These are phyloP conservation scores for Fomitopsis serialis DNA, from an alignment of 768 basidiomycete species.

Conservation along the genomic window DNA sequence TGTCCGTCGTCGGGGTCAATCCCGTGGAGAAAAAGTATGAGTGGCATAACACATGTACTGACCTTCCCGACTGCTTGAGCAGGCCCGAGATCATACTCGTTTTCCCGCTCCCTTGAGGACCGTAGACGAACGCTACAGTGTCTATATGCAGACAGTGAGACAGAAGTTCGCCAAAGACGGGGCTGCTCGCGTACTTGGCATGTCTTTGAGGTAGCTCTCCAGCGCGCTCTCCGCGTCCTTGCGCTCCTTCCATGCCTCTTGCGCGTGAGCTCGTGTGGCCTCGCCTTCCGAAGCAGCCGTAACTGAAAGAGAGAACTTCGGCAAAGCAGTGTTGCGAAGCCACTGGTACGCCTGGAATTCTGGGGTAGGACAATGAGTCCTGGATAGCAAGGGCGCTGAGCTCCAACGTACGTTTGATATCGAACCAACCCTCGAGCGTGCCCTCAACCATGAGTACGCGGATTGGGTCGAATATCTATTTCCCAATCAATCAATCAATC, in stretches of 20 bases:
- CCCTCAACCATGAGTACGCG: constrained; percentile 78
- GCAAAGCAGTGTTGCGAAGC: constrained; percentile 58
- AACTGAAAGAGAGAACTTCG: constrained; percentile 35
- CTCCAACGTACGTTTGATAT: constrained; percentile 54
- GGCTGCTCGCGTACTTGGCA: constrained; percentile 49
- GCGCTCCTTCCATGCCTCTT: constrained; percentile 80
- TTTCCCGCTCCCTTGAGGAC: constrained; percentile 83
- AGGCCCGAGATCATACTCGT: constrained; percentile 49
- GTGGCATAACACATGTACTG: too few species aligned
- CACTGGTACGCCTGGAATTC: constrained; percentile 74
- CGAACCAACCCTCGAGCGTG: constrained; percentile 81
- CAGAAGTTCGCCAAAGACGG: not conserved
- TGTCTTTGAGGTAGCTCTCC: constrained; percentile 68
- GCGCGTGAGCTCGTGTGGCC: constrained; percentile 8
- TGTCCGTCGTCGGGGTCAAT: constrained; percentile 18
- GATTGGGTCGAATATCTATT: constrained; percentile 87
- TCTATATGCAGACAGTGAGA: constrained; percentile 31
- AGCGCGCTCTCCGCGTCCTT: constrained; percentile 67
- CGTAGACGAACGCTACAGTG: constrained; percentile 76
- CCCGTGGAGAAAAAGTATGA: not conserved
- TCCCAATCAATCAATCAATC: not conserved
- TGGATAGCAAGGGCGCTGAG: not conserved
- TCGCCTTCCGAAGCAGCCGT: constrained; percentile 16
- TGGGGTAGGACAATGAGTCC: constrained; percentile 24
- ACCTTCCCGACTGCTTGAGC: constrained; percentile 52